A percentile compares a stretch with the other conserved stretches of the same genome.
Conservation (phyloP, 768 basidiomycete genomes). For the Ramaria rubella region DNA sequence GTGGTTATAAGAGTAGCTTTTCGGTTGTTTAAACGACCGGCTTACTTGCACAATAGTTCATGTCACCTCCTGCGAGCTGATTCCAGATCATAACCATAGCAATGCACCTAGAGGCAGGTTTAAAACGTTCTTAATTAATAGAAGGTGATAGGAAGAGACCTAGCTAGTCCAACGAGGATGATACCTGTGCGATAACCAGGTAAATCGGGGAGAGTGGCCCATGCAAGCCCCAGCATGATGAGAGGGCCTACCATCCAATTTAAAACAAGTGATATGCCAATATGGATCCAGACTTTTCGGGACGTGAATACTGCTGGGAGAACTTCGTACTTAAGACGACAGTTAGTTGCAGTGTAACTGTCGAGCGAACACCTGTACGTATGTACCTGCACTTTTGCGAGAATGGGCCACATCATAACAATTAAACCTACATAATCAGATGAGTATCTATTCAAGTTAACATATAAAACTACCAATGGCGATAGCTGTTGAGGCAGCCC, state of each 20-base stretch:
- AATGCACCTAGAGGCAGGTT: slow-evolving; percentile 16
- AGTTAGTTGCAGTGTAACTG: slow-evolving; percentile 25
- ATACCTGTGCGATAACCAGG: slow-evolving; percentile 71
- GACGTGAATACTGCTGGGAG: slow-evolving; percentile 53
- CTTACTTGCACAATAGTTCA: slow-evolving; percentile 57
- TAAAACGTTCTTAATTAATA: neutral
- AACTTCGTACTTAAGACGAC: slow-evolving; percentile 56
- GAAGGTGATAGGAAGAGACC: slow-evolving; percentile 39
- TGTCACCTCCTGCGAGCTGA: slow-evolving; percentile 60
- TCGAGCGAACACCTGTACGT: slow-evolving; percentile 31
- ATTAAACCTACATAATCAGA: slow-evolving; percentile 36
- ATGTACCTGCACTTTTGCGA: slow-evolving; percentile 26
- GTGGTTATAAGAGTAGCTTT: no score
- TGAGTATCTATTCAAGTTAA: neutral
- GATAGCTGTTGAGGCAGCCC: slow-evolving; percentile 46
- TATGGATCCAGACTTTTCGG: slow-evolving; percentile 54
- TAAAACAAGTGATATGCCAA: slow-evolving; percentile 57
- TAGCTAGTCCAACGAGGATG: slow-evolving; percentile 73
- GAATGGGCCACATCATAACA: slow-evolving; percentile 83
- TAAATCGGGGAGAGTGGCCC: slow-evolving; percentile 79
- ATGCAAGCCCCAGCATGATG: slow-evolving; percentile 78
- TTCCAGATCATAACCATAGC: slow-evolving; percentile 85
- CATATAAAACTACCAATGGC: slow-evolving; percentile 45
- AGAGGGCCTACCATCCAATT: slow-evolving; percentile 82
- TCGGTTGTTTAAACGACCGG: no score